phyloP scores from a whole-genome alignment of 768 basidiomycete genomes.

The Amanita exitialis region DNA sequence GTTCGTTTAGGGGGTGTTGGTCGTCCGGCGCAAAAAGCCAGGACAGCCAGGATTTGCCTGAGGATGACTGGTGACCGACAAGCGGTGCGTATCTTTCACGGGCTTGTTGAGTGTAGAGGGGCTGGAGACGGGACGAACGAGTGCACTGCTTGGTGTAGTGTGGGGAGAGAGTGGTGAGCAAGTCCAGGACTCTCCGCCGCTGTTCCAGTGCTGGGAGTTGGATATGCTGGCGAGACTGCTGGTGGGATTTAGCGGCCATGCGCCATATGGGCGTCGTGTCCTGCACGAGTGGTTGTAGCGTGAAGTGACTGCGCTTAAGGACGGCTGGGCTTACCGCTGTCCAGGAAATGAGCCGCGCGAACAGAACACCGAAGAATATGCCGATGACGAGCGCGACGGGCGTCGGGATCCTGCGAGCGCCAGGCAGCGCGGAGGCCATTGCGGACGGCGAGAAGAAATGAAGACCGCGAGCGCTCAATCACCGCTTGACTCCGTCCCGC shows the following conservation, averaged over 20 bases:
- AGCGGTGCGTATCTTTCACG: conserved; percentile 78
- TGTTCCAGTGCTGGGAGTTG: conserved; percentile 76
- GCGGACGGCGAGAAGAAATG: background rate
- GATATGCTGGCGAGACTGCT: conserved; percentile 48
- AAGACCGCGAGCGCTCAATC: background rate
- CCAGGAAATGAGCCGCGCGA: conserved; percentile 44
- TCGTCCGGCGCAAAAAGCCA: conserved; percentile 34
- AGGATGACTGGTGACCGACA: conserved; percentile 62
- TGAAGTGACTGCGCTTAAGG: background rate
- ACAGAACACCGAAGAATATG: conserved; percentile 47
- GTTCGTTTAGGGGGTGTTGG: conserved; percentile 27
- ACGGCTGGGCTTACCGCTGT: conserved; percentile 19
- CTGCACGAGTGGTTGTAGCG: background rate
- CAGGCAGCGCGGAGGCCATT: conserved; percentile 9
- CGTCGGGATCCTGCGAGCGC: conserved; percentile 39
- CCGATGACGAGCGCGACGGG: conserved; percentile 51
- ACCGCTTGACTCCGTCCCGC: background rate
- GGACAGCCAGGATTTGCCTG: conserved; percentile 51
- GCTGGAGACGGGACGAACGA: conserved; percentile 53
- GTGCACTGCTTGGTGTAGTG: conserved; percentile 94
- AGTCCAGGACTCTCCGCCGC: conserved; percentile 75
- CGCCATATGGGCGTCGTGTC: conserved; percentile 36
- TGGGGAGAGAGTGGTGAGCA: conserved; percentile 79
- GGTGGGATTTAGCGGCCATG: conserved; percentile 37
- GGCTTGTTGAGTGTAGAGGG: conserved; percentile 78